phyloP scores from a whole-genome alignment of 2,329 filamentous ascomycete genomes.

The Phyllosticta citriasiana region DNA sequence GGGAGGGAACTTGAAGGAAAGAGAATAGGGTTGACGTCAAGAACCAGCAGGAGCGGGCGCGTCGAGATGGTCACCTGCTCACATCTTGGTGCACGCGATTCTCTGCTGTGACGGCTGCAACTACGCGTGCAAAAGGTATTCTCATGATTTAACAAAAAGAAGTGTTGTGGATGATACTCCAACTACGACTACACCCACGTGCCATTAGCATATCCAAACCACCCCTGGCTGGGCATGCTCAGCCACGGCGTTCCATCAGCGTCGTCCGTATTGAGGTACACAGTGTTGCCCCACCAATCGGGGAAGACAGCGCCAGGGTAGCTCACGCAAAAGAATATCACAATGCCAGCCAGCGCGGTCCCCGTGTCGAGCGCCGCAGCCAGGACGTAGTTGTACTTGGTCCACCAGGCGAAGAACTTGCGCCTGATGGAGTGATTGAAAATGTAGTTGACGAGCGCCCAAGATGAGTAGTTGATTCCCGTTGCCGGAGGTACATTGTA shows the following conservation, averaged over 20 bases:
- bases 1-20: no score
- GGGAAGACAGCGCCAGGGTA: slow-evolving; percentile 11
- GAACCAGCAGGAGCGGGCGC: no score
- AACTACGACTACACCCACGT: slow-evolving; percentile 1
- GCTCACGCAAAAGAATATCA: slow-evolving; percentile 20
- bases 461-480: slow-evolving; percentile 60
- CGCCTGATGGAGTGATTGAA: slow-evolving; percentile 55
- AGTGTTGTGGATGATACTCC: no score
- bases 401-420: slow-evolving; percentile 51
- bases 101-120: no score
- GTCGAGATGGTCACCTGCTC: no score
- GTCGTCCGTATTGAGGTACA: slow-evolving; percentile 26
- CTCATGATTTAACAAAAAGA: no score
- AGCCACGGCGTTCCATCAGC: slow-evolving; percentile 25
- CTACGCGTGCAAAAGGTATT: no score
- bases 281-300: slow-evolving; percentile 28
- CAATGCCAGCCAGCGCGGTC: slow-evolving; percentile 22
- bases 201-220: slow-evolving; percentile 18
- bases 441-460: slow-evolving; percentile 55
- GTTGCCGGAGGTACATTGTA: slow-evolving; percentile 50
- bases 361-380: slow-evolving; percentile 27
- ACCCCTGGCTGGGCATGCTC: slow-evolving; percentile 18
- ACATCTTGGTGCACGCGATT: no score
- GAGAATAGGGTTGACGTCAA: no score
- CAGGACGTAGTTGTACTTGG: slow-evolving; percentile 60